phyloP scores from a whole-genome alignment of 805 yeast genomes.

The Priceomyces melissophilus region DNA sequence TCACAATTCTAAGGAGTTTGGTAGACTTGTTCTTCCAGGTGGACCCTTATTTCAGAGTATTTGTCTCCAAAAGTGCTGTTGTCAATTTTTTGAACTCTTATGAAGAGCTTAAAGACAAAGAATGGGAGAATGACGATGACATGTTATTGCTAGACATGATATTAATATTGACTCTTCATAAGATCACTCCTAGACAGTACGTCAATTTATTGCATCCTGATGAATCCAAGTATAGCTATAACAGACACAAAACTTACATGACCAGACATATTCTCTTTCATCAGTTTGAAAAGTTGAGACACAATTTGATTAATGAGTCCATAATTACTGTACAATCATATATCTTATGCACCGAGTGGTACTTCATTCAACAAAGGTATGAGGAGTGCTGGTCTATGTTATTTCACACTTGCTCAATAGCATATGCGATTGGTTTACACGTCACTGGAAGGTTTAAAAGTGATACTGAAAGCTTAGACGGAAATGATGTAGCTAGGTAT shows the following conservation, averaged over 20 bases:
- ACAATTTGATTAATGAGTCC: slow-evolving; percentile 46
- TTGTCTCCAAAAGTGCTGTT: slow-evolving; percentile 31
- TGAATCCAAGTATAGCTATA: slow-evolving; percentile 18
- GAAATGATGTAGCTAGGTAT: slow-evolving; percentile 29
- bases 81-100: slow-evolving; percentile 37
- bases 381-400: slow-evolving; percentile 52
- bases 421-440: slow-evolving; percentile 51
- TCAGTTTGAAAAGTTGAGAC: slow-evolving; percentile 44
- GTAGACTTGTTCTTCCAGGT: slow-evolving; percentile 42
- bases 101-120: slow-evolving; percentile 24
- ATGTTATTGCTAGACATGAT: slow-evolving; percentile 44
- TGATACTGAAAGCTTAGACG: slow-evolving; percentile 35
- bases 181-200: slow-evolving; percentile 29
- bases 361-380: slow-evolving; percentile 45
- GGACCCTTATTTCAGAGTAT: slow-evolving; percentile 37
- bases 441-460: slow-evolving; percentile 35
- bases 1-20: slow-evolving; percentile 27
- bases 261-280: slow-evolving; percentile 27
- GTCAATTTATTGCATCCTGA: slow-evolving; percentile 15
- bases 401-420: slow-evolving; percentile 47
- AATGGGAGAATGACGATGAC: slow-evolving; percentile 51
- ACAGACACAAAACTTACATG: slow-evolving; percentile 14
- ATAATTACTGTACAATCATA: slow-evolving; percentile 47
- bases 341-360: slow-evolving; percentile 49
- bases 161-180: slow-evolving; percentile 37